Evolutionary conservation across 2,329 filamentous ascomycete species (phyloP).

Genomic region (Cytospora leucostoma): DNA sequence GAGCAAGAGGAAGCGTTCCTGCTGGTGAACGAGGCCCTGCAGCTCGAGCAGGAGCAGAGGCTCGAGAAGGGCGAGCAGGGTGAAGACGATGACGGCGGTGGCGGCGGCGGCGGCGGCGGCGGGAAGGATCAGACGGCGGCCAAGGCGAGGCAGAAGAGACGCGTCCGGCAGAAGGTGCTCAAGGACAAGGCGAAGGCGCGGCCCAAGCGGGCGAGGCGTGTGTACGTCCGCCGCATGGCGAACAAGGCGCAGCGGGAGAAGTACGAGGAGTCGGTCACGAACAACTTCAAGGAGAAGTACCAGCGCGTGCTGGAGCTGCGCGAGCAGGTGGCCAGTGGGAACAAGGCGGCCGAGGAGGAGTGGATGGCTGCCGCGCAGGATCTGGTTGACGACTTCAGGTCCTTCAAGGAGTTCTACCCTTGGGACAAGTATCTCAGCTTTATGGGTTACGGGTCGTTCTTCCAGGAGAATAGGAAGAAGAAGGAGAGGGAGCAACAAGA

Average conservation of each 20-base stretch:
- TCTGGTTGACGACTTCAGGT: slow-evolving; percentile 64
- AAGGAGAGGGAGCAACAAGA: slow-evolving; percentile 5
- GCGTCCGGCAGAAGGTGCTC: slow-evolving; percentile 35
- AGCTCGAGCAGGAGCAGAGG: slow-evolving; percentile 54
- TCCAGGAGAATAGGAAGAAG: slow-evolving; percentile 39
- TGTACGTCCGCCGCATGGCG: slow-evolving; percentile 31
- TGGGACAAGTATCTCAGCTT: slow-evolving; percentile 67
- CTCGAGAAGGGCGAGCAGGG: slow-evolving; percentile 35
- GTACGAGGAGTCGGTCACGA: slow-evolving; percentile 35
- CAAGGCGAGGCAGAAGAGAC: slow-evolving; percentile 25
- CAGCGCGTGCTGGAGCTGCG: slow-evolving; percentile 47
- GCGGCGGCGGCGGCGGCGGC: slow-evolving; percentile 1
- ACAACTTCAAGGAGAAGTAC: slow-evolving; percentile 41
- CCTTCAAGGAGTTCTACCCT: slow-evolving; percentile 64
- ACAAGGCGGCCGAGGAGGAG: slow-evolving; percentile 45
- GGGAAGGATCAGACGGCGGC: slow-evolving; percentile 38
- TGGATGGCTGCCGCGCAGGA: slow-evolving; percentile 63
- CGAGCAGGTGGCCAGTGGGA: slow-evolving; percentile 44
- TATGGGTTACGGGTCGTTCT: slow-evolving; percentile 45
- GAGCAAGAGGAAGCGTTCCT: slow-evolving; percentile 76
- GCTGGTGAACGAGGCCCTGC: slow-evolving; percentile 73
- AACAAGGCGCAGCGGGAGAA: slow-evolving; percentile 32
- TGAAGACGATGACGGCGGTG: slow-evolving; percentile 20
- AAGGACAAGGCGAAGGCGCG: slow-evolving; percentile 25
- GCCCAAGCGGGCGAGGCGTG: slow-evolving; percentile 22